phyloP scores from a whole-genome alignment of 192 early-diverging fungal species.

The Umbelopsis vinacea region DNA sequence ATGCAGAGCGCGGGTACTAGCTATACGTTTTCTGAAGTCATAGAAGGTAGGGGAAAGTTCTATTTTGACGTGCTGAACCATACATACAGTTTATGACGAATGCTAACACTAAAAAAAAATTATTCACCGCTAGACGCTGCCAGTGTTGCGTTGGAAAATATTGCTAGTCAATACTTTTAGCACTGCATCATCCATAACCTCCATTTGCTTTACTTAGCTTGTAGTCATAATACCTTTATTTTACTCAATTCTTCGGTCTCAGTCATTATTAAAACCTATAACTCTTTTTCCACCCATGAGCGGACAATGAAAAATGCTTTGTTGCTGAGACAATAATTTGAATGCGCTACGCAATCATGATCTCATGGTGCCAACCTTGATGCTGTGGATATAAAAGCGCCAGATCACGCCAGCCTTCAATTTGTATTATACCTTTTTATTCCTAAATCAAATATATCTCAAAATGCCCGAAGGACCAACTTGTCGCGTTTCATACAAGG shows the following conservation, averaged over 20 bases:
- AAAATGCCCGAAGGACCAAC: conserved; percentile 22
- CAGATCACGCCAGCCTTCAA: neutral
- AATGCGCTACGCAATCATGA: conserved; percentile 10
- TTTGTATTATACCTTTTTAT: neutral
- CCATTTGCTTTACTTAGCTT: neutral
- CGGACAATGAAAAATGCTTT: neutral
- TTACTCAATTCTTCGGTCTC: too few species aligned
- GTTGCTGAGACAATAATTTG: neutral
- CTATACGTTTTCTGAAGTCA: conserved; percentile 20
- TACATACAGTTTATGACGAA: conserved; percentile 6
- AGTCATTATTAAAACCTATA: neutral
- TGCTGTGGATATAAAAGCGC: too few species aligned
- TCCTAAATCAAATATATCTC: conserved; percentile 5
- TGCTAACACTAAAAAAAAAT: neutral
- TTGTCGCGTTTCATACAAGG: conserved; percentile 36
- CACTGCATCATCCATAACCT: neutral
- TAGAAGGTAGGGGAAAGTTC: conserved; percentile 12
- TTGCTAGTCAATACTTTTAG: conserved; percentile 7
- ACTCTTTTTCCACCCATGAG: neutral
- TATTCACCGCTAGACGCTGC: conserved; percentile 14
- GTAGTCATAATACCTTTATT: neutral
- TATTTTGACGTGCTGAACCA: neutral
- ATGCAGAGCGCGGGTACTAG: neutral
- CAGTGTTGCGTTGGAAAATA: conserved; percentile 12
- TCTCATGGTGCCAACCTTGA: neutral